Evolutionary conservation across 2,329 filamentous ascomycete species (phyloP).

Genomic region (Orbilia brochopaga): DNA sequence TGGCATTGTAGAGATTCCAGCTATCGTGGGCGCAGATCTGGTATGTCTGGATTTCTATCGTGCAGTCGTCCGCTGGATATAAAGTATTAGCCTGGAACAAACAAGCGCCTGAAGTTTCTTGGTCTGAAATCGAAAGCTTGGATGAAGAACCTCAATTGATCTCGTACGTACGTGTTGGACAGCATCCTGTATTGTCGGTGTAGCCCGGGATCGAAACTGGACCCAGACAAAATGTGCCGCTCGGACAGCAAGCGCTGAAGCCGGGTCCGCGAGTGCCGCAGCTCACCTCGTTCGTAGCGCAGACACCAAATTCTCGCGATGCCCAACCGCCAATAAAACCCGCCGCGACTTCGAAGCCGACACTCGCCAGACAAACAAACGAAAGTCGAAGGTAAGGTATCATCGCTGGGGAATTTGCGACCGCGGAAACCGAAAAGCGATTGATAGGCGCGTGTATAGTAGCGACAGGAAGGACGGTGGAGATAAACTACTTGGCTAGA

Average conservation of each 20-base stretch:
- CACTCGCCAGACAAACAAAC: no score
- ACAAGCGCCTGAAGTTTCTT: background rate
- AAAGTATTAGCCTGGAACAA: background rate
- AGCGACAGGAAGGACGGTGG: no score
- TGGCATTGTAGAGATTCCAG: conserved; percentile 33
- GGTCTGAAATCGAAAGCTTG: conserved; percentile 1
- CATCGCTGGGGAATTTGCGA: no score
- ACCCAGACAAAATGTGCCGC: conserved; percentile 14
- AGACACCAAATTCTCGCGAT: conserved; percentile 5
- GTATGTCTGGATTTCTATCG: conserved; percentile 7
- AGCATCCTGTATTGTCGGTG: conserved; percentile 26
- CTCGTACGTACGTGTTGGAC: conserved; percentile 18
- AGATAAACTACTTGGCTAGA: no score
- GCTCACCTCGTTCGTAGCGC: background rate
- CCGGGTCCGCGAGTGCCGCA: conserved; percentile 14
- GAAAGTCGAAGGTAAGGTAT: no score
- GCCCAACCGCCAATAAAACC: conserved; percentile 28
- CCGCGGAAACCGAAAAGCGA: no score
- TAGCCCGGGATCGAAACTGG: conserved; percentile 7
- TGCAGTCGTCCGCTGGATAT: conserved; percentile 18
- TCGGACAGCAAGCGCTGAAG: conserved; percentile 28
- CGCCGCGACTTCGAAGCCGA: no score
- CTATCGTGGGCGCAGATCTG: conserved; percentile 25
- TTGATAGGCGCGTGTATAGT: no score
- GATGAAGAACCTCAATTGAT: background rate